Base-by-base conservation (phyloP, 805 yeast genomes). In the Priceomyces medius region DNA sequence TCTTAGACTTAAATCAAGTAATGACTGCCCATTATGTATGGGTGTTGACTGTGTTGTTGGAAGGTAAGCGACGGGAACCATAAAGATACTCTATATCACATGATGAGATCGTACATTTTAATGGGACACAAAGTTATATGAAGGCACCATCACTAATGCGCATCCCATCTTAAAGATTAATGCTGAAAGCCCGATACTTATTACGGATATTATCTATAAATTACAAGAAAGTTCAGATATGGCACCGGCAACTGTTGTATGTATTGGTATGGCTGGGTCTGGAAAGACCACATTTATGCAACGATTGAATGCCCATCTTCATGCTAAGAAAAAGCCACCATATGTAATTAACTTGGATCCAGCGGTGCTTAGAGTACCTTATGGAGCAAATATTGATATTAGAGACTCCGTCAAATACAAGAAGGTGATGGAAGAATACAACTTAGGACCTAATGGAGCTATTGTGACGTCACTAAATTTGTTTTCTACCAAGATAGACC, bases 261-360 rank as follows among this genome's bases (percentile, higher is more conserved):
- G 77, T 55, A 73, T 73, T 29, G 78, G 78, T 31, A 73, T 73
- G 78, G 78, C 71, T 24, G 71, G 71, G 41, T 83, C 95, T 39
- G 99, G 99, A 55, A 93, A 93, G 64, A 91, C 99, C 66, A 93
- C 99, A 7, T 93, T 93, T 61, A 83, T 93, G 88, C 99, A 93
- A 63, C 71, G 99, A 48, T 71, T 93, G 46, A 91, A 91, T 65
- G 79, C 97, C 0, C 95, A 93, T 61, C 69, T 93, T 24, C 96
- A 90, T 57, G 45, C 87, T 24, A 71, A 77, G 44, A 74, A 83
- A 46, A 64, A 69, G 31, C 83, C 91, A 16, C 98, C 99, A 8
- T 93, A 93, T 64, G 95, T 91, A 20, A 79, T 93, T 44, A 93
- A 93, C 58, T 71, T 93, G 38, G 99, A 93, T 68, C 99, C 99